Conservation (phyloP, 2,329 filamentous ascomycete genomes). For the Colletotrichum phormii region DNA sequence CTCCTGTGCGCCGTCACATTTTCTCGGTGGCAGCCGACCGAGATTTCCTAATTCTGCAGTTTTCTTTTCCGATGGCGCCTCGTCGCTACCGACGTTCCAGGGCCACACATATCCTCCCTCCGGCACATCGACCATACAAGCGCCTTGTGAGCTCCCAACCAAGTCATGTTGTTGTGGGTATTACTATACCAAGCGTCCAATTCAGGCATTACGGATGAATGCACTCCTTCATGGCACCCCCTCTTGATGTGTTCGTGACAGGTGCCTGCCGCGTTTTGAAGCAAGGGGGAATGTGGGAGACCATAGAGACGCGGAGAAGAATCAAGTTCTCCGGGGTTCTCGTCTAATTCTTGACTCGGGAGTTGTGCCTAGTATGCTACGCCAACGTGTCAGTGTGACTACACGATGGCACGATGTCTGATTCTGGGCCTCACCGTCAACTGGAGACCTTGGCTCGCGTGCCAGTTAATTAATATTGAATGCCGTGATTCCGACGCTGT, state of each 20-base stretch:
- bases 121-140: not conserved
- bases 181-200: constrained; percentile 2
- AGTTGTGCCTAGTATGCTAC: not conserved
- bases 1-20: constrained; percentile 19
- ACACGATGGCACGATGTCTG: not conserved
- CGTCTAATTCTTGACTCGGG: not conserved
- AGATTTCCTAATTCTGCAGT: constrained; percentile 34
- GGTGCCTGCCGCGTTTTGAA: not conserved
- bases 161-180: not conserved
- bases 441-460: not conserved
- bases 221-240: constrained; percentile 17
- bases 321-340: constrained; percentile 2
- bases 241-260: constrained; percentile 20
- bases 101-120: not conserved
- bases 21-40: constrained; percentile 28
- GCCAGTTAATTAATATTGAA: constrained; percentile 2
- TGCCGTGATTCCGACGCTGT: not conserved
- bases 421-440: not conserved
- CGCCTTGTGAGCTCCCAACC: constrained; percentile 7
- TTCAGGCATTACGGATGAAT: constrained; percentile 35
- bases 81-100: constrained; percentile 7
- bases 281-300: not conserved
- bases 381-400: not conserved
- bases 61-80: constrained; percentile 8
- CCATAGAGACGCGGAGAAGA: not conserved